Percentiles rank a stretch among this genome's conserved stretches.
Evolutionary conservation across 768 basidiomycete species (phyloP).

Genomic region (Gloeopeniophorella convolvens): DNA sequence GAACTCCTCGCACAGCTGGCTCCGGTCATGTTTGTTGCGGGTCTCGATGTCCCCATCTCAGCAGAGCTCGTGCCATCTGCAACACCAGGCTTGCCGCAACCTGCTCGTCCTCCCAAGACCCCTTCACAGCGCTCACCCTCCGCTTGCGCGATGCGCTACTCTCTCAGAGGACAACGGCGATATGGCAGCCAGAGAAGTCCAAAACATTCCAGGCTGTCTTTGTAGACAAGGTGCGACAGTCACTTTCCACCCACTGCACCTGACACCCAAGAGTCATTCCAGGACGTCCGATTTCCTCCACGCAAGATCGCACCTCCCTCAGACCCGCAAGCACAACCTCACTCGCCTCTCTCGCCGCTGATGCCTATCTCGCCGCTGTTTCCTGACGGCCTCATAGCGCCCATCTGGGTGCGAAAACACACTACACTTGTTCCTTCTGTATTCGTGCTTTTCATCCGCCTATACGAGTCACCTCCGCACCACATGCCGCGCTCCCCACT

Average conservation of each 20-base stretch:
- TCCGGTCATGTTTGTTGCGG: constrained; percentile 94
- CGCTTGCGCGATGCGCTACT: constrained; percentile 68
- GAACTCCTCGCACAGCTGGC: constrained; percentile 85
- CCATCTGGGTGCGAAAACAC: constrained; percentile 97
- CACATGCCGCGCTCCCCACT: constrained; percentile 45
- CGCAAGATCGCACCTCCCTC: constrained; percentile 62
- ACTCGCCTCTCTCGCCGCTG: constrained; percentile 92
- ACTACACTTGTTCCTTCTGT: constrained; percentile 87
- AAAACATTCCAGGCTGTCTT: constrained; percentile 78
- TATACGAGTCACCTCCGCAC: constrained; percentile 57
- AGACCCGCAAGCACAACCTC: constrained; percentile 47
- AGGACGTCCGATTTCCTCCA: constrained; percentile 80
- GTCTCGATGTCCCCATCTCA: constrained; percentile 43
- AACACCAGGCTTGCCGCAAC: constrained; percentile 22
- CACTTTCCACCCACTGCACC: neutral
- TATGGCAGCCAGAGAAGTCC: constrained; percentile 68
- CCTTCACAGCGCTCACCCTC: constrained; percentile 50
- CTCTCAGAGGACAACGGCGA: constrained; percentile 51
- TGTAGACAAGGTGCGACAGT: constrained; percentile 59
- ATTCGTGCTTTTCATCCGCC: constrained; percentile 83
- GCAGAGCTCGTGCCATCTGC: constrained; percentile 21
- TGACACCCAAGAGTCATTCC: neutral
- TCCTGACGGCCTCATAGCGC: constrained; percentile 94
- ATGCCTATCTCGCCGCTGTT: constrained; percentile 83
- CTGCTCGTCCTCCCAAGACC: constrained; percentile 40